phyloP scores from a whole-genome alignment of 371 early-diverging fungal species.

The Zancudomyces culisetae region DNA sequence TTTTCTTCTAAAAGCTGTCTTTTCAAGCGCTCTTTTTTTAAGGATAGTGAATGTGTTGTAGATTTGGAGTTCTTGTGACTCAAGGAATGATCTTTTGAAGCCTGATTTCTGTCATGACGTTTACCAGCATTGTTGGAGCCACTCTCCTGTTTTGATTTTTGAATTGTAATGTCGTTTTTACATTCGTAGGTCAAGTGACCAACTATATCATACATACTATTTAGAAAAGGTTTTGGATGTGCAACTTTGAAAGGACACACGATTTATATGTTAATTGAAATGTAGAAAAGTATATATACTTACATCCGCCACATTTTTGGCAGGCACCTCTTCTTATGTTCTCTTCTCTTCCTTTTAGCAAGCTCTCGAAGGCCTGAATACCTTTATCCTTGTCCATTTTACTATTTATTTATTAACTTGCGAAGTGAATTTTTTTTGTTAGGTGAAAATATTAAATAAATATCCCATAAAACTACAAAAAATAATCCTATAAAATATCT shows the following conservation, averaged over 20 bases:
- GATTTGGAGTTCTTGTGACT: no score
- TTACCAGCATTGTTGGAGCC: neutral
- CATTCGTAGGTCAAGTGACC: conserved; percentile 3
- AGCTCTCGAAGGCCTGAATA: conserved; percentile 1
- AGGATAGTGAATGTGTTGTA: no score
- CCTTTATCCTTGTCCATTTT: neutral
- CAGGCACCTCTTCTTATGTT: neutral
- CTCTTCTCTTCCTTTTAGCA: conserved; percentile 3
- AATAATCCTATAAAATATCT: no score
- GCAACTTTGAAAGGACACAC: no score
- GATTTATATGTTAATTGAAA: neutral
- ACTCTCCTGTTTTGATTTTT: neutral
- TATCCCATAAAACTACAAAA: no score
- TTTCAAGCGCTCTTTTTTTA: neutral
- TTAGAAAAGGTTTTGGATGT: no score
- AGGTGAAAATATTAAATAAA: no score
- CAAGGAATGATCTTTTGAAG: neutral
- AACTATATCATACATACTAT: no score
- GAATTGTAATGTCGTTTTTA: conserved; percentile 1
- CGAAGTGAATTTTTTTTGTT: no score
- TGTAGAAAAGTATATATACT: neutral
- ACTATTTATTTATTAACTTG: no score
- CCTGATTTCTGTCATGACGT: neutral
- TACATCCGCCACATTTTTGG: conserved; percentile 2
- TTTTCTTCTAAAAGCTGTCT: neutral